These are phyloP conservation scores for Starmera dryadoides DNA, from an alignment of 805 yeast species.

Conservation along the genomic window DNA sequence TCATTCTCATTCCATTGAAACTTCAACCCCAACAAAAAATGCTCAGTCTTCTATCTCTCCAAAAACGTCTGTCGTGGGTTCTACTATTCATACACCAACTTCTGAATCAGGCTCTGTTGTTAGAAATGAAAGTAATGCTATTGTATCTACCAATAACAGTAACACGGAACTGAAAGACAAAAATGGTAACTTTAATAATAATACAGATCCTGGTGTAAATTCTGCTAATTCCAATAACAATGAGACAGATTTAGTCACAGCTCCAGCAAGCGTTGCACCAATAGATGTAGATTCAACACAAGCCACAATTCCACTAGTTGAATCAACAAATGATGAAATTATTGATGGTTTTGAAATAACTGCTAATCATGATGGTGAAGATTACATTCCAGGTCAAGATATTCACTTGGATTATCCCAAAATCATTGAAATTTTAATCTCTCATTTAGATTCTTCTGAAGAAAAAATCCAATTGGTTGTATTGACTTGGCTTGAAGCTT, in stretches of 20 bases:
- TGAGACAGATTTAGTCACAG: background rate
- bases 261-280: conserved; percentile 2
- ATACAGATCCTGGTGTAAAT: too few relatives aligned
- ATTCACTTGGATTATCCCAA: conserved; percentile 72
- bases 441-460: conserved; percentile 63
- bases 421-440: conserved; percentile 74
- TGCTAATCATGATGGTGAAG: conserved; percentile 37
- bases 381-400: conserved; percentile 73
- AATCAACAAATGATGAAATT: conserved; percentile 13
- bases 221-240: background rate
- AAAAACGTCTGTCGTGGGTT: background rate
- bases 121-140: background rate
- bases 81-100: background rate
- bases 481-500: conserved; percentile 72
- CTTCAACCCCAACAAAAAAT: conserved; percentile 19
- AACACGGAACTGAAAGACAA: background rate
- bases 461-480: conserved; percentile 74
- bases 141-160: too few relatives aligned
- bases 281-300: background rate
- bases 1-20: conserved; percentile 10
- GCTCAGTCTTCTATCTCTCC: conserved; percentile 13
- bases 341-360: conserved; percentile 9
- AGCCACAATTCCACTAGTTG: background rate
- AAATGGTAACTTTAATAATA: too few relatives aligned
- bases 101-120: background rate